A percentile compares a stretch with the other conserved stretches of the same genome.
phyloP scores from a whole-genome alignment of 257 asterid genomes.

The Fraxinus quadrangulata region DNA sequence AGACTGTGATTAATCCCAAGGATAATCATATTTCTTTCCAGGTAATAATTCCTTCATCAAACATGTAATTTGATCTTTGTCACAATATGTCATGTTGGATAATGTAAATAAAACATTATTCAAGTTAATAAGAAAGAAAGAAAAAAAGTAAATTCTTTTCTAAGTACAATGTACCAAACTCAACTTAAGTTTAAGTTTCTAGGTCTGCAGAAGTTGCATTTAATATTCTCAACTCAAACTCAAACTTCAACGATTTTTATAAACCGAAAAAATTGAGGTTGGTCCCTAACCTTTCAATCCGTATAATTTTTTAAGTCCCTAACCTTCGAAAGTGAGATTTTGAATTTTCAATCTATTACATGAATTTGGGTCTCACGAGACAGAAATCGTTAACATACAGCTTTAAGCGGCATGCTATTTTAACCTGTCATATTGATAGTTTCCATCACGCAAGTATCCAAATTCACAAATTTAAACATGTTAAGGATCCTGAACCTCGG shows the following conservation, averaged over 20 bases:
- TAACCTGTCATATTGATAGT: background rate
- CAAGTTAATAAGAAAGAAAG: background rate
- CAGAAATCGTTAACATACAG: too few relatives aligned
- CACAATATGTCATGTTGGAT: background rate
- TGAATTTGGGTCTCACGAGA: too few relatives aligned
- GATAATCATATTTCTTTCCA: conserved; percentile 95
- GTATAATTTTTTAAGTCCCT: background rate
- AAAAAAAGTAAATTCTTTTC: background rate
- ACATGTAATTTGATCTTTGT: background rate
- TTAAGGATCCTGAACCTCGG: too few relatives aligned
- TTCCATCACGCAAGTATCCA: background rate
- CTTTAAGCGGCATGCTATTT: too few relatives aligned
- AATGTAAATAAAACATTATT: background rate
- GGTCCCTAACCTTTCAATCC: background rate
- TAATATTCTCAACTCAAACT: background rate
- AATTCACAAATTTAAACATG: background rate
- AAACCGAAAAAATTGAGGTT: background rate
- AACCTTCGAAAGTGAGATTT: too few relatives aligned
- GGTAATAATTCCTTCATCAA: conserved; percentile 40
- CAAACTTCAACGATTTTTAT: background rate
- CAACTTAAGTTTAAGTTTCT: too few relatives aligned
- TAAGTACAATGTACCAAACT: background rate
- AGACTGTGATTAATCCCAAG: conserved; percentile 79
- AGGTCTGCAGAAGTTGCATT: too few relatives aligned
- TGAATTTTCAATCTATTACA: too few relatives aligned